Evolutionary conservation across 768 basidiomycete species (phyloP).

Genomic region (Tricholoma terreum): DNA sequence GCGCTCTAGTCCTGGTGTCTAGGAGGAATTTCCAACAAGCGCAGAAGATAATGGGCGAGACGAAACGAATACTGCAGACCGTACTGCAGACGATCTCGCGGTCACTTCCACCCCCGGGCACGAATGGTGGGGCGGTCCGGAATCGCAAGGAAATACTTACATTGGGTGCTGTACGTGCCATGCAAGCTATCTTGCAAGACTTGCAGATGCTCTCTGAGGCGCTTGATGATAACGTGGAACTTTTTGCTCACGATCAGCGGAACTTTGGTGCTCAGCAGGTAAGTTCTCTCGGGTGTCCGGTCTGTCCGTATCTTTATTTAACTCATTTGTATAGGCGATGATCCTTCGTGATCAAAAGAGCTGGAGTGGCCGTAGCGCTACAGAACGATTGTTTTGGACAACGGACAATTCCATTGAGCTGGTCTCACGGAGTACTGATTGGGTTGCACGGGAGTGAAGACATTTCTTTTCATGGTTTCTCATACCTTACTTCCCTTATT

Average conservation of each 20-base stretch:
- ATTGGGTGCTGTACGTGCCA: slow-evolving; percentile 68
- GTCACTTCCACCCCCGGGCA: slow-evolving; percentile 56
- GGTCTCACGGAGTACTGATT: slow-evolving; percentile 80
- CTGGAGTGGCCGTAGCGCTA: slow-evolving; percentile 90
- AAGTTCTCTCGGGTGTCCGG: slow-evolving; percentile 16
- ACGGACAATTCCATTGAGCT: slow-evolving; percentile 89
- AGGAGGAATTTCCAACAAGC: slow-evolving; percentile 90
- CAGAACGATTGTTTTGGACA: slow-evolving; percentile 91
- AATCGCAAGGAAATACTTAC: slow-evolving; percentile 79
- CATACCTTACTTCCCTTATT: slow-evolving; percentile 8
- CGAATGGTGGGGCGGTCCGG: slow-evolving; percentile 48
- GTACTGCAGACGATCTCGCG: slow-evolving; percentile 84
- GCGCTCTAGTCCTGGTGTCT: slow-evolving; percentile 88
- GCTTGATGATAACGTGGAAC: slow-evolving; percentile 83
- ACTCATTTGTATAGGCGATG: slow-evolving; percentile 64
- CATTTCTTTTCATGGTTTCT: not conserved
- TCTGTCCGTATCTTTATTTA: not conserved
- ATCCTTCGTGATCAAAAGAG: slow-evolving; percentile 93
- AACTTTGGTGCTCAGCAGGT: slow-evolving; percentile 99
- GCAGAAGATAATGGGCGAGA: slow-evolving; percentile 85
- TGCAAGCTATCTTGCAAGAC: slow-evolving; percentile 85
- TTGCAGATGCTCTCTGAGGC: slow-evolving; percentile 85
- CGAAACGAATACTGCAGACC: slow-evolving; percentile 88
- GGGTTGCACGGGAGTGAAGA: slow-evolving; percentile 69
- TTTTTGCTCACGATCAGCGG: slow-evolving; percentile 91